Percentiles rank a stretch among this genome's conserved stretches.
These are phyloP conservation scores for Magnolia kwangsiensis DNA, from an alignment of 164 flowering plant genomes.

Conservation along the genomic window DNA sequence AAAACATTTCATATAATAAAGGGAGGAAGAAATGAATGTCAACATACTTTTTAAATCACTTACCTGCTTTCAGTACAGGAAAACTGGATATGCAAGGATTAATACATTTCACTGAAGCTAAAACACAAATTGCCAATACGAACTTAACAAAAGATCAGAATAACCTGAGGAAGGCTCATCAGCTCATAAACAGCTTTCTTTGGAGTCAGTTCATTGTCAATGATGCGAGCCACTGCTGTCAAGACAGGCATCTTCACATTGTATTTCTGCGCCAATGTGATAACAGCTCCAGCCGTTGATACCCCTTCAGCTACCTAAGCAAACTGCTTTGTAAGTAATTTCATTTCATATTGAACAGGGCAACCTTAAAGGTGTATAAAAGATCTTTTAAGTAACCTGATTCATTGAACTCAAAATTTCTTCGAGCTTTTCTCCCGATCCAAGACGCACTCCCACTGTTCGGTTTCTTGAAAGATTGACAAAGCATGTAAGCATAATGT, in stretches of 20 bases:
- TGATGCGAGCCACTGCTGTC: conserved; percentile 92
- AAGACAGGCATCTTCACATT: conserved; percentile 94
- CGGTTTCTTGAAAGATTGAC: conserved; percentile 91
- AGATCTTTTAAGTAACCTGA: conserved; percentile 48
- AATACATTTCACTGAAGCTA: background rate
- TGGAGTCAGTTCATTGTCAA: conserved; percentile 91
- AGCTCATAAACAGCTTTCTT: conserved; percentile 81
- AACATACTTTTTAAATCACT: background rate
- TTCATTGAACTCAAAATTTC: conserved; percentile 82
- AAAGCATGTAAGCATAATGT: conserved; percentile 96
- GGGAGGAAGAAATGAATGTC: background rate
- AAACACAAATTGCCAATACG: background rate
- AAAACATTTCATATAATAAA: too few relatives aligned
- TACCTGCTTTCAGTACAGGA: background rate
- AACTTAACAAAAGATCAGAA: background rate
- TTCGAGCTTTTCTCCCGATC: conserved; percentile 91
- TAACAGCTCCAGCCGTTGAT: conserved; percentile 95
- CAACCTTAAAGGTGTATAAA: background rate
- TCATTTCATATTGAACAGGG: background rate
- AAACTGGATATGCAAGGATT: background rate
- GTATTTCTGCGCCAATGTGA: conserved; percentile 91
- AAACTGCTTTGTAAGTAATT: background rate
- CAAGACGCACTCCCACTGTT: conserved; percentile 92
- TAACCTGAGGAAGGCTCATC: conserved; percentile 94
- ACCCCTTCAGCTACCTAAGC: conserved; percentile 95